A percentile compares a stretch with the other conserved stretches of the same genome.
Conservation (phyloP, 2,329 filamentous ascomycete species). For the Colletotrichum sp. region DNA sequence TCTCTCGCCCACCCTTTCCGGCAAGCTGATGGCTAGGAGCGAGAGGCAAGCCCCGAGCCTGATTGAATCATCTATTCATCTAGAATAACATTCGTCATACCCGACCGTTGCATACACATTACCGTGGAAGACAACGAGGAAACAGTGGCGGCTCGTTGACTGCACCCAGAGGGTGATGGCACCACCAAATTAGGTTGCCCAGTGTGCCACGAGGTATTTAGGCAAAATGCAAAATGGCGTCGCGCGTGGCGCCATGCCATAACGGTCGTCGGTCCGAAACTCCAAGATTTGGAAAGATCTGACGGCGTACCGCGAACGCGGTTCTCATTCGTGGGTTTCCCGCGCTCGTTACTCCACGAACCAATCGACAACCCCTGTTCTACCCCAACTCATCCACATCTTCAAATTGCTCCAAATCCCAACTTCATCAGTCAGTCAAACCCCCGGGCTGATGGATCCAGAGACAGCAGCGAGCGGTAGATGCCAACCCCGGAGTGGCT, state of each 20-base stretch:
- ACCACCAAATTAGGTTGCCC: conserved; percentile 14
- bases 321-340: conserved; percentile 15
- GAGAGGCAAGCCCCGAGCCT: not conserved
- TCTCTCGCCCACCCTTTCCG: not conserved
- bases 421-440: not conserved
- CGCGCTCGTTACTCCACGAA: not conserved
- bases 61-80: not conserved
- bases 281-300: conserved; percentile 20
- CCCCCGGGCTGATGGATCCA: not conserved
- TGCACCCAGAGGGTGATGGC: not conserved
- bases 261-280: conserved; percentile 22
- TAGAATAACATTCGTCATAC: not conserved
- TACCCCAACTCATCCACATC: conserved; percentile 20
- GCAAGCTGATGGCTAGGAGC: not conserved
- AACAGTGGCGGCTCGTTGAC: not conserved
- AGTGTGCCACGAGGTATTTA: conserved; percentile 17
- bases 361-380: conserved; percentile 14
- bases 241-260: conserved; percentile 18
- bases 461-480: not conserved
- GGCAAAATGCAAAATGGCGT: conserved; percentile 16
- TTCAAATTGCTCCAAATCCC: not conserved
- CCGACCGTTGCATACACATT: not conserved
- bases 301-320: not conserved
- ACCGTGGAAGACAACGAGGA: not conserved
- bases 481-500: not conserved